Evolutionary conservation across 768 basidiomycete genomes (phyloP).

Genomic region (Tricholoma sp.): DNA sequence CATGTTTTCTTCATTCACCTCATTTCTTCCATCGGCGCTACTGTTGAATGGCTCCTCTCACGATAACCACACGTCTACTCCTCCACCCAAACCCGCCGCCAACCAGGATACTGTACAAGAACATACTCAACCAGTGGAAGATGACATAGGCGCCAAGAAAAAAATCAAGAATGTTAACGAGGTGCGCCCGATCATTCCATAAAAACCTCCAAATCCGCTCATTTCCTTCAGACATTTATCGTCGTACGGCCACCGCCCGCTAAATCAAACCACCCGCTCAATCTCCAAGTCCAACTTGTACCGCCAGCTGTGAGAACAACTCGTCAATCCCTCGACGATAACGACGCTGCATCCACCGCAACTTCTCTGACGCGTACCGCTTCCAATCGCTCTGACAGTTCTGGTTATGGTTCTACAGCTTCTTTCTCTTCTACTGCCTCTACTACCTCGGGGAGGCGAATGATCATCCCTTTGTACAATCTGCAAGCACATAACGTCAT

Average conservation of each 20-base stretch:
- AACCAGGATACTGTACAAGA: constrained; percentile 16
- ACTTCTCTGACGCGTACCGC: constrained; percentile 37
- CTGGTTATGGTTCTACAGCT: constrained; percentile 32
- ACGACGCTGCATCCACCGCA: constrained; percentile 11
- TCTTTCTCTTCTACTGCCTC: constrained; percentile 35
- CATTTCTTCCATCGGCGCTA: constrained; percentile 17
- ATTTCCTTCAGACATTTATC: constrained; percentile 66
- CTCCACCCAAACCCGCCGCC: constrained; percentile 10
- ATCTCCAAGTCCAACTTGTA: constrained; percentile 89
- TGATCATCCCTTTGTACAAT: constrained; percentile 83
- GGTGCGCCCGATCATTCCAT: constrained; percentile 26
- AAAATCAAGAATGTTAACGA: constrained; percentile 46
- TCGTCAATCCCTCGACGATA: constrained; percentile 41
- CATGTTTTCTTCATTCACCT: constrained; percentile 19
- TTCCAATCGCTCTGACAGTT: constrained; percentile 58
- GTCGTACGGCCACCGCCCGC: constrained; percentile 88
- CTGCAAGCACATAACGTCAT: constrained; percentile 84
- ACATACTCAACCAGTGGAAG: constrained; percentile 16
- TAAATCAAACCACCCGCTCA: constrained; percentile 79
- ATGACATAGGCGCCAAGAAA: constrained; percentile 32
- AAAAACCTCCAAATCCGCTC: constrained; percentile 2
- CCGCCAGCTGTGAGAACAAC: constrained; percentile 54
- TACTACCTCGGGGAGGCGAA: constrained; percentile 51
- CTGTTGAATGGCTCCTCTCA: constrained; percentile 7
- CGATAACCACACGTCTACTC: not conserved